Evolutionary conservation across 257 asterid genomes (phyloP).

Genomic region (Solanum chiquidenum): DNA sequence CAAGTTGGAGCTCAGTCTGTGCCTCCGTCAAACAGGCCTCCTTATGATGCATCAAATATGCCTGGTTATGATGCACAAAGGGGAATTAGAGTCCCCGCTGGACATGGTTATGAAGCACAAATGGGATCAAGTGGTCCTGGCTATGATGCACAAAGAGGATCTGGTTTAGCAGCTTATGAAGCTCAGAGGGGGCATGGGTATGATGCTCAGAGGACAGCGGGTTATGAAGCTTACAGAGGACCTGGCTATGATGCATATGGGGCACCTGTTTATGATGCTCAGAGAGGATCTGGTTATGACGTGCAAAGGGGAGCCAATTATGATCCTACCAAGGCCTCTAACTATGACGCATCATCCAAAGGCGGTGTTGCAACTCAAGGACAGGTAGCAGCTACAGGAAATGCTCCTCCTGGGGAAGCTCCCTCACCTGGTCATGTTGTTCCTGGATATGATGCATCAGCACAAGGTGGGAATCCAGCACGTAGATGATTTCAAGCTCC

Average conservation of each 20-base stretch:
- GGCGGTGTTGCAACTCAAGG: slow-evolving; percentile 45
- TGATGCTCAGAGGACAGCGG: slow-evolving; percentile 14
- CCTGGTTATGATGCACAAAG: slow-evolving; percentile 27
- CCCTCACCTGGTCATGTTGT: slow-evolving; percentile 29
- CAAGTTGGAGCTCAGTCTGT: slow-evolving; percentile 36
- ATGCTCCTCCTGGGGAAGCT: slow-evolving; percentile 27
- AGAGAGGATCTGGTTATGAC: slow-evolving; percentile 45
- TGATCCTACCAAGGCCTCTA: slow-evolving; percentile 20
- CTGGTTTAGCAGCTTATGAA: slow-evolving; percentile 23
- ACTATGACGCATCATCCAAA: slow-evolving; percentile 35
- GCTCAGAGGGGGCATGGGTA: slow-evolving; percentile 27
- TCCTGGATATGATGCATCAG: slow-evolving; percentile 31
- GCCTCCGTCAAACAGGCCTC: slow-evolving; percentile 24
- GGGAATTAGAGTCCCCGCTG: slow-evolving; percentile 17
- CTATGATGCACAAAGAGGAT: slow-evolving; percentile 33
- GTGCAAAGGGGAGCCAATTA: slow-evolving; percentile 26
- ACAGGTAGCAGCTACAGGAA: slow-evolving; percentile 26
- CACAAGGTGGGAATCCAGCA: slow-evolving; percentile 42
- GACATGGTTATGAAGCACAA: slow-evolving; percentile 30
- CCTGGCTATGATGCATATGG: slow-evolving; percentile 33
- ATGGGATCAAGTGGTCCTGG: slow-evolving; percentile 26
- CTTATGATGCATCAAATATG: slow-evolving; percentile 34
- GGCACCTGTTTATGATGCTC: slow-evolving; percentile 32
- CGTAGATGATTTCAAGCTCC: slow-evolving; percentile 26
- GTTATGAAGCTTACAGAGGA: slow-evolving; percentile 31